These are phyloP conservation scores for Termitomyces eurrhizus DNA, from an alignment of 768 basidiomycete species.

Conservation along the genomic window DNA sequence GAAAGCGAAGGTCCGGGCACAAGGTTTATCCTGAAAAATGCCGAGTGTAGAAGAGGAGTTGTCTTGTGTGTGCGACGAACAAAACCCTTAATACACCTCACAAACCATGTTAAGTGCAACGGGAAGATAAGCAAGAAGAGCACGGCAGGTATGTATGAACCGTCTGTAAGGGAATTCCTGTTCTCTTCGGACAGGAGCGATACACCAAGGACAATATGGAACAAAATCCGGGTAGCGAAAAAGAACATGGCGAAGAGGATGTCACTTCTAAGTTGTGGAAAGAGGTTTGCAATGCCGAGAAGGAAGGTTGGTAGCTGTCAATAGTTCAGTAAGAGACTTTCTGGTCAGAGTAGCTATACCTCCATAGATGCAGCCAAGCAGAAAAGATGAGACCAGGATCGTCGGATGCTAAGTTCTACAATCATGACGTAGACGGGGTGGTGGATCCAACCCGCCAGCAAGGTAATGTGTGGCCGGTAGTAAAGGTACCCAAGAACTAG, in stretches of 20 bases:
- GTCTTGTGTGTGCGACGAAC: conserved; percentile 21
- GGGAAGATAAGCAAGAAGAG: conserved; percentile 39
- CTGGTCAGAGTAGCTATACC: conserved; percentile 17
- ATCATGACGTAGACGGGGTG: conserved; percentile 8
- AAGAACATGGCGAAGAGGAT: conserved; percentile 44
- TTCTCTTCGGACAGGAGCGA: conserved; percentile 24
- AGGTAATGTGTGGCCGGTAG: conserved; percentile 34
- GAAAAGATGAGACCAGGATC: conserved; percentile 32
- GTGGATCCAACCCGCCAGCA: conserved; percentile 11
- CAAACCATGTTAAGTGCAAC: conserved; percentile 52
- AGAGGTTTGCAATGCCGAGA: conserved; percentile 42
- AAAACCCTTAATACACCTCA: conserved; percentile 44
- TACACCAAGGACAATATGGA: conserved; percentile 36
- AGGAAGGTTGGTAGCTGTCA: conserved; percentile 49
- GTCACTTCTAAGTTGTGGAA: conserved; percentile 42
- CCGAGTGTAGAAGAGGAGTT: not conserved
- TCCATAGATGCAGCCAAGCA: conserved; percentile 44
- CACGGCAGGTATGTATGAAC: conserved; percentile 34
- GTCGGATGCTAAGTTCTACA: conserved; percentile 21
- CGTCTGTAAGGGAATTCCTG: conserved; percentile 24
- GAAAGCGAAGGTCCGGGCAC: not conserved
- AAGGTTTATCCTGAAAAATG: not conserved
- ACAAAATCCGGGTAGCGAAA: conserved; percentile 44
- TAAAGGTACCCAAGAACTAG: conserved; percentile 40
- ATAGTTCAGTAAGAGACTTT: conserved; percentile 20